Conservation (phyloP, 164 flowering plant species). For the Cinnamomum chago region DNA sequence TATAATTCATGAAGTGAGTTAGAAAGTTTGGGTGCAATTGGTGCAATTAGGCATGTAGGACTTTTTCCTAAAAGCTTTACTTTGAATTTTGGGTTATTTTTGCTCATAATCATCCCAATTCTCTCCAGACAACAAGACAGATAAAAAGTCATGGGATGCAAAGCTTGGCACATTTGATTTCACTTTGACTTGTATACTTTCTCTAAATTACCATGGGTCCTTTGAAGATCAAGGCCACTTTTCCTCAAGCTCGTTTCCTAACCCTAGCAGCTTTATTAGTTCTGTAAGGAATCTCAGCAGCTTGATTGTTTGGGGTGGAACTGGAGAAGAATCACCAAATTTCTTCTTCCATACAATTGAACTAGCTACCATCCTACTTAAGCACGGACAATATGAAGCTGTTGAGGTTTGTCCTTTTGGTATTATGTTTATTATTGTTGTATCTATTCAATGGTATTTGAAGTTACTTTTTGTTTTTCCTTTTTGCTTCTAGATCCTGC, state of each 20-base stretch:
- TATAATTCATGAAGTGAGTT: too few species aligned
- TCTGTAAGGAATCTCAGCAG: conserved; percentile 47
- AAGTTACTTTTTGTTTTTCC: neutral
- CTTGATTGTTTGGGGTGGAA: conserved; percentile 72
- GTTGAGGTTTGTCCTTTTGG: conserved; percentile 55
- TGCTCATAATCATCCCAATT: neutral
- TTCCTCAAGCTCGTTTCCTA: conserved; percentile 40
- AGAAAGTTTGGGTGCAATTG: too few species aligned
- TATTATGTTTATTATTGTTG: neutral
- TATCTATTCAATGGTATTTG: neutral
- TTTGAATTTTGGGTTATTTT: neutral
- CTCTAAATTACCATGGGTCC: conserved; percentile 34
- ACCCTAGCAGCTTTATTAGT: conserved; percentile 35
- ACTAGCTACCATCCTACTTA: conserved; percentile 58
- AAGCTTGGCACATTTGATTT: conserved; percentile 68
- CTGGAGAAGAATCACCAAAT: conserved; percentile 44
- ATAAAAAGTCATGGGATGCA: conserved; percentile 52
- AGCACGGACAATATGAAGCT: conserved; percentile 78
- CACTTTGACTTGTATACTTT: conserved; percentile 60
- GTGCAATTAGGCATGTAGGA: too few species aligned
- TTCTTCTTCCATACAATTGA: conserved; percentile 54
- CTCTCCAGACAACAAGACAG: conserved; percentile 48
- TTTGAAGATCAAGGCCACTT: conserved; percentile 26
- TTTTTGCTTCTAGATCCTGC: conserved; percentile 41
- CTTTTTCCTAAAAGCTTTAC: too few species aligned